Evolutionary conservation across 345 rosid species (phyloP).

Genomic region (Arabidopsis suecica): DNA sequence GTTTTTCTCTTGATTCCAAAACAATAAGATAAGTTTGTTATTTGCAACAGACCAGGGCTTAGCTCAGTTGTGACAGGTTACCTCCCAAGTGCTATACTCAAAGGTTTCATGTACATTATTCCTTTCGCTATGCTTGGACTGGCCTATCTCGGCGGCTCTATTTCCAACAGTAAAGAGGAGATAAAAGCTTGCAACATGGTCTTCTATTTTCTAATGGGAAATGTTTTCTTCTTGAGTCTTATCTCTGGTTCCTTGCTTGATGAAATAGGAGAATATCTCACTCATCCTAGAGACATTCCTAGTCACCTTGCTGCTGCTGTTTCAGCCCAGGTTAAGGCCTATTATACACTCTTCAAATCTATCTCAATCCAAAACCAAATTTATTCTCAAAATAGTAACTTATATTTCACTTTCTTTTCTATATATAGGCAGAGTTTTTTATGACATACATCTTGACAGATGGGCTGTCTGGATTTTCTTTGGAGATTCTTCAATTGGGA

Average conservation of each 20-base stretch:
- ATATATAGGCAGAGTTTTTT: conserved; percentile 80
- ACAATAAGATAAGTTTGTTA: conserved; percentile 13
- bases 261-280: conserved; percentile 75
- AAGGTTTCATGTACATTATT: conserved; percentile 71
- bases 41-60: conserved; percentile 75
- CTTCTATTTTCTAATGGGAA: conserved; percentile 89
- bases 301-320: conserved; percentile 87
- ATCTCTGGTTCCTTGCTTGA: conserved; percentile 91
- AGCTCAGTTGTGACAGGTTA: conserved; percentile 87
- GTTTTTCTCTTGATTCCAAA: conserved; percentile 23
- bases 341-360: conserved; percentile 10
- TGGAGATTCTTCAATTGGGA: conserved; percentile 84
- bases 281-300: conserved; percentile 75
- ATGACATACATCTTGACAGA: conserved; percentile 84
- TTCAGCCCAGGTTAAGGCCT: conserved; percentile 75
- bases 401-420: not conserved
- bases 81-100: conserved; percentile 92
- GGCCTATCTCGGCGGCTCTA: conserved; percentile 70
- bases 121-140: conserved; percentile 84
- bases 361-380: not conserved
- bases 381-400: not conserved
- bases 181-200: conserved; percentile 96
- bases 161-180: conserved; percentile 83
- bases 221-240: conserved; percentile 86
- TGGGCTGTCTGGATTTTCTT: conserved; percentile 84